A percentile compares a stretch with the other conserved stretches of the same genome.
Evolutionary conservation across 148 eudicot species (phyloP).

Genomic region (Silene latifolia): DNA sequence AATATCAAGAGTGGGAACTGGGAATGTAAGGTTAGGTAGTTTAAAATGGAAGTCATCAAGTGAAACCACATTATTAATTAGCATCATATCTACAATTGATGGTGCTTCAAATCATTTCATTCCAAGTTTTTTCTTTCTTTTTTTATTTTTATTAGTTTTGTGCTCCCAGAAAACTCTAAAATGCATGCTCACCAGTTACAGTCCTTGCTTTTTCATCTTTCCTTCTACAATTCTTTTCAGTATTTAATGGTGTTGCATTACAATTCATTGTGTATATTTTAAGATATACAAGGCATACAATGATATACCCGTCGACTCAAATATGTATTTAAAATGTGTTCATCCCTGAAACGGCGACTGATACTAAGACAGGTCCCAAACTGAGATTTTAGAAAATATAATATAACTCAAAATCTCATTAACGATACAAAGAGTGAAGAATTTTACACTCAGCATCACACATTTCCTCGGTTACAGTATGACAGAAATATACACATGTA

Average conservation of each 20-base stretch:
- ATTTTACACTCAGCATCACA: conserved; percentile 14
- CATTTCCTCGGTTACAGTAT: neutral
- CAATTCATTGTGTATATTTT: neutral
- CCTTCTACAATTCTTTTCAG: conserved; percentile 3
- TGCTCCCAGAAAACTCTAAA: neutral
- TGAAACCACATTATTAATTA: conserved; percentile 16
- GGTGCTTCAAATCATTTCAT: conserved; percentile 24
- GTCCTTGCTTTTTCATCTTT: neutral
- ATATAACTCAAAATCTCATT: neutral
- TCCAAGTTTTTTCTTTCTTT: neutral
- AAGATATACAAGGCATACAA: neutral
- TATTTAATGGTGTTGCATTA: neutral
- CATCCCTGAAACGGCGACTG: too few relatives aligned
- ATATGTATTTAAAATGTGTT: too few relatives aligned
- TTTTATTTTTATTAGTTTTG: neutral
- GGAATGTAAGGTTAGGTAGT: conserved; percentile 5
- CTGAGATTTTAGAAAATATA: neutral
- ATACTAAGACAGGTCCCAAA: neutral
- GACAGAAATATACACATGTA: conserved; percentile 15
- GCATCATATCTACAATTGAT: conserved; percentile 18
- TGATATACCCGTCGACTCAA: neutral
- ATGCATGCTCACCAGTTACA: conserved; percentile 2
- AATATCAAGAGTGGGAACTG: conserved; percentile 21
- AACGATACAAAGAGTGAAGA: conserved; percentile 3
- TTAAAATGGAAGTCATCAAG: conserved; percentile 9